Evolutionary conservation across 164 flowering plant species (phyloP).

Genomic region (Macadamia integrifolia): DNA sequence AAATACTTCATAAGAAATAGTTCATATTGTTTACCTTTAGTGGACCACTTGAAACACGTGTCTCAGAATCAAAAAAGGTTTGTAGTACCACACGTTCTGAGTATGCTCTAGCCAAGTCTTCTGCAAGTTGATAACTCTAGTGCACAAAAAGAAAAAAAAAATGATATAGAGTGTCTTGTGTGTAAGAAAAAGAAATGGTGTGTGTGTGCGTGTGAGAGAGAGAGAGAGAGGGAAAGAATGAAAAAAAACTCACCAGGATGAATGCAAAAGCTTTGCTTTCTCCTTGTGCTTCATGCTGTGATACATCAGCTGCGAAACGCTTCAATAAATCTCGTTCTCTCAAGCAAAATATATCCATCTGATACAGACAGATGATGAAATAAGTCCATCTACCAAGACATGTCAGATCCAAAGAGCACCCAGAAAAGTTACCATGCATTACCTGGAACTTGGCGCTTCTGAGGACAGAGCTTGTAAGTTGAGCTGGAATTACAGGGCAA

Average conservation of each 20-base stretch:
- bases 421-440: not conserved
- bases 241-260: constrained; percentile 36
- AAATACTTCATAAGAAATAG: not conserved
- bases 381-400: not conserved
- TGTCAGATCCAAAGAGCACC: not conserved
- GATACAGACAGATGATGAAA: constrained; percentile 13
- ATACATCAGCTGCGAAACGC: constrained; percentile 55
- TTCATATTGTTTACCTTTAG: constrained; percentile 50
- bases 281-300: constrained; percentile 38
- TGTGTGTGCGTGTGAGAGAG: not conserved
- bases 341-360: constrained; percentile 55
- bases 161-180: not conserved
- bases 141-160: constrained; percentile 2
- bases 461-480: constrained; percentile 52
- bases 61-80: constrained; percentile 55
- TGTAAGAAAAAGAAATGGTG: too few relatives aligned
- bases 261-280: constrained; percentile 66
- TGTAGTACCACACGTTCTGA: constrained; percentile 61
- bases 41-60: constrained; percentile 37
- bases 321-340: constrained; percentile 70
- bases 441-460: constrained; percentile 84
- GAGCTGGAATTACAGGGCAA: constrained; percentile 62
- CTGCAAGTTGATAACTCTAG: constrained; percentile 83
- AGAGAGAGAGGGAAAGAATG: not conserved
- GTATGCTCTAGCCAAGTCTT: constrained; percentile 89